These are phyloP conservation scores for Mortierella sp. DNA, from an alignment of 371 early-diverging fungal species.

Conservation along the genomic window DNA sequence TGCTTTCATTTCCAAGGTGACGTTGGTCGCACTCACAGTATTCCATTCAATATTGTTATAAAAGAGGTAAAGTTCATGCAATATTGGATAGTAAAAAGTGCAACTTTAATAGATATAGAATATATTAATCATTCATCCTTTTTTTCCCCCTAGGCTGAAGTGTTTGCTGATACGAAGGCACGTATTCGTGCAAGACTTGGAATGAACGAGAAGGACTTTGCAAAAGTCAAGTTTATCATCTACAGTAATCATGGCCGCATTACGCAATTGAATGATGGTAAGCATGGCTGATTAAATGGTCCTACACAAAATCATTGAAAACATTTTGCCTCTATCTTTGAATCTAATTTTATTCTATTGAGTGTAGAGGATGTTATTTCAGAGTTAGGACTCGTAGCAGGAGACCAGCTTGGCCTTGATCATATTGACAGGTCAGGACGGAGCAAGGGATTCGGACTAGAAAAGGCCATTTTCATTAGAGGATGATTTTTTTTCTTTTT, in stretches of 20 bases:
- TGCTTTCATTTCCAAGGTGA: constrained; percentile 86
- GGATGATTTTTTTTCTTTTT: constrained; percentile 55
- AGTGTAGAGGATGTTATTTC: constrained; percentile 63
- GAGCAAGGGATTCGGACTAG: constrained; percentile 63
- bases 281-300: not conserved
- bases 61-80: constrained; percentile 60
- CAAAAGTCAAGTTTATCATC: constrained; percentile 77
- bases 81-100: too few relatives aligned
- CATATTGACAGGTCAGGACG: constrained; percentile 79
- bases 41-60: constrained; percentile 85
- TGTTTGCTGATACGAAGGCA: constrained; percentile 75
- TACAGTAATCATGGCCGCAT: constrained; percentile 19
- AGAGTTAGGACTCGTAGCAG: constrained; percentile 59
- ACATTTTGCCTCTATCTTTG: not conserved
- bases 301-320: too few relatives aligned
- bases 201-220: constrained; percentile 89
- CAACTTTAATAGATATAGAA: not conserved
- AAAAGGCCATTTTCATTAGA: constrained; percentile 74
- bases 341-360: not conserved
- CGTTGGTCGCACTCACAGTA: constrained; percentile 76
- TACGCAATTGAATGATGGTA: constrained; percentile 40
- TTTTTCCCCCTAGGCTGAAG: constrained; percentile 67
- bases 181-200: constrained; percentile 82
- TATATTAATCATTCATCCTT: not conserved
- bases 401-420: constrained; percentile 81